These are phyloP conservation scores for Microsporum canis DNA, from an alignment of 2,329 filamentous ascomycete genomes.

Conservation along the genomic window DNA sequence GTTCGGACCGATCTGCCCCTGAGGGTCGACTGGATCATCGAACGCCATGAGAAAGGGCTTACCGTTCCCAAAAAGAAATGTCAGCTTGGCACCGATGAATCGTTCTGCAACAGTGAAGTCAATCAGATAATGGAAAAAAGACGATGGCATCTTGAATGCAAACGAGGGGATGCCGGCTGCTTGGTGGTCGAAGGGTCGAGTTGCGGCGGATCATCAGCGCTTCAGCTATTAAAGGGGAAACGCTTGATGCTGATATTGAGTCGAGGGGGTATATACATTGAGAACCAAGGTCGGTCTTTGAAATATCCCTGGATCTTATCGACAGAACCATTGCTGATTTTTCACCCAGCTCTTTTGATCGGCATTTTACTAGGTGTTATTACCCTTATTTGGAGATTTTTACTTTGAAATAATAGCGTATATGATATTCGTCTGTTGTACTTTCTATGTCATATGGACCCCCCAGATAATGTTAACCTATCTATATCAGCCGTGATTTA, in stretches of 20 bases:
- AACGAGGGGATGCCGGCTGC: slow-evolving; percentile 23
- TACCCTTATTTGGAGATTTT: not conserved
- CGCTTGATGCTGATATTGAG: slow-evolving; percentile 3
- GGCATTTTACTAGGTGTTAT: not conserved
- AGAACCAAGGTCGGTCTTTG: slow-evolving; percentile 8
- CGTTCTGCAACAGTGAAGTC: slow-evolving; percentile 33
- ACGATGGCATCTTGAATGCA: slow-evolving; percentile 32
- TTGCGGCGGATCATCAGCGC: slow-evolving; percentile 10
- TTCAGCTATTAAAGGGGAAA: not conserved
- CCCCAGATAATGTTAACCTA: no score
- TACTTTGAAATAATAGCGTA: not conserved
- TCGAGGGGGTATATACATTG: not conserved
- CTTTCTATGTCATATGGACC: no score
- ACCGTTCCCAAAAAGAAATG: slow-evolving; percentile 50
- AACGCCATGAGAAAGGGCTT: slow-evolving; percentile 51
- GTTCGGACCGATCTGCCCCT: slow-evolving; percentile 55
- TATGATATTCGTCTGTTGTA: no score
- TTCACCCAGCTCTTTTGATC: not conserved
- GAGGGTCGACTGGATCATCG: slow-evolving; percentile 59
- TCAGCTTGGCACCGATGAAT: slow-evolving; percentile 32
- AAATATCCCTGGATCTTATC: not conserved
- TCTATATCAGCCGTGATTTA: no score
- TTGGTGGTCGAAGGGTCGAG: slow-evolving; percentile 27
- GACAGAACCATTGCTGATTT: not conserved
- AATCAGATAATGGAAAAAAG: slow-evolving; percentile 32